Evolutionary conservation across 1,284 basidiomycete genomes (phyloP).

Genomic region (Meira nashicola): DNA sequence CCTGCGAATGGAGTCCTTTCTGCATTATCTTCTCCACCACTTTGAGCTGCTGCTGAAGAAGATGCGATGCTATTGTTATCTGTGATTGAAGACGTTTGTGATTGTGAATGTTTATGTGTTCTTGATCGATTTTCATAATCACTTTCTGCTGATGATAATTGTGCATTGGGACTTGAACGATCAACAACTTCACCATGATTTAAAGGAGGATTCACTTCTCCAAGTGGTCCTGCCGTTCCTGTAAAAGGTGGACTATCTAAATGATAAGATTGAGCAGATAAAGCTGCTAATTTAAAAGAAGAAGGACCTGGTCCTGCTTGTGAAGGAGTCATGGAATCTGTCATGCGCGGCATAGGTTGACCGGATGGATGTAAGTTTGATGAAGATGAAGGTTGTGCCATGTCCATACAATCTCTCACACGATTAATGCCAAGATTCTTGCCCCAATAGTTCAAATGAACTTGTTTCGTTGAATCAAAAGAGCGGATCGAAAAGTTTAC

Average conservation of each 20-base stretch:
- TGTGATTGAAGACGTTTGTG: too few relatives aligned
- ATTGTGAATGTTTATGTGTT: neutral
- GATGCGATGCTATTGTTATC: neutral
- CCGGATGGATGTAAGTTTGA: too few relatives aligned
- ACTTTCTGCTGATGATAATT: neutral
- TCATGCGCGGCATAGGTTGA: constrained; percentile 42
- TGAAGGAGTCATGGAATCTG: constrained; percentile 29
- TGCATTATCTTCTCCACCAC: neutral
- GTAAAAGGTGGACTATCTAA: constrained; percentile 52
- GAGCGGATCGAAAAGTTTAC: too few relatives aligned
- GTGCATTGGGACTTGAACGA: neutral
- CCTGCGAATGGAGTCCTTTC: neutral
- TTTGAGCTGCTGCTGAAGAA: neutral
- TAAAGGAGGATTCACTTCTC: neutral
- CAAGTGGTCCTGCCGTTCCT: constrained; percentile 28
- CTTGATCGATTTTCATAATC: neutral
- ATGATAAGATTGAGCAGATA: constrained; percentile 47
- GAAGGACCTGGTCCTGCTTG: constrained; percentile 34
- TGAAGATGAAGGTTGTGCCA: neutral
- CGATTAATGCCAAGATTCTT: too few relatives aligned
- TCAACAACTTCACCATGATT: neutral
- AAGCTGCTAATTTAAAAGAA: constrained; percentile 45
- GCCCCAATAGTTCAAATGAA: too few relatives aligned
- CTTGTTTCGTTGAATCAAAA: too few relatives aligned
- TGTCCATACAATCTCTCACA: too few relatives aligned